Percentiles rank a stretch among this genome's conserved stretches.
Conservation (phyloP, 257 asterid genomes). For the Petrea volubilis region DNA sequence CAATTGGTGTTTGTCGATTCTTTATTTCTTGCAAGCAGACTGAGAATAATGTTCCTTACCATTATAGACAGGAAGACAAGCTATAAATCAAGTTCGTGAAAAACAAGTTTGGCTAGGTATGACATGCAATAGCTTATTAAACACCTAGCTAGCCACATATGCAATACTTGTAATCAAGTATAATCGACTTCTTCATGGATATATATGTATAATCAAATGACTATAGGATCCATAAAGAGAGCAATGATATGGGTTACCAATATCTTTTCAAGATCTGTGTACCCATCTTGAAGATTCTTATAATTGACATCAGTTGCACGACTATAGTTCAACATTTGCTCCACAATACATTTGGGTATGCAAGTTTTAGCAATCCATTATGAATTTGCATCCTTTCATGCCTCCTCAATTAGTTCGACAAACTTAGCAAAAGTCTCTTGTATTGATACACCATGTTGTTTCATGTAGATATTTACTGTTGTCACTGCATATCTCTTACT, state of each 20-base stretch:
- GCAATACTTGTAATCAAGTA: no score
- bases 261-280: neutral
- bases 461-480: slow-evolving; percentile 17
- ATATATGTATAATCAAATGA: neutral
- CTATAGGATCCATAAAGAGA: neutral
- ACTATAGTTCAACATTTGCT: neutral
- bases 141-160: no score
- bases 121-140: no score
- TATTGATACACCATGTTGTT: neutral
- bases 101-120: no score
- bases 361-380: neutral
- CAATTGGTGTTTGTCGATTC: no score
- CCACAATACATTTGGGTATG: neutral
- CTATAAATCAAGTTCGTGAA: no score
- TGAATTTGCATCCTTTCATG: slow-evolving; percentile 14
- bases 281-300: slow-evolving; percentile 10
- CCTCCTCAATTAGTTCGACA: neutral
- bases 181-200: no score
- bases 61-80: no score
- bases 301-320: slow-evolving; percentile 10
- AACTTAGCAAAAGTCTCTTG: slow-evolving; percentile 3
- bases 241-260: neutral
- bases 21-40: no score
- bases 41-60: no score
- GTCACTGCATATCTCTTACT: neutral